These are phyloP conservation scores for Neurospora crassa DNA, from an alignment of 2,329 filamentous ascomycete genomes.

Conservation along the genomic window DNA sequence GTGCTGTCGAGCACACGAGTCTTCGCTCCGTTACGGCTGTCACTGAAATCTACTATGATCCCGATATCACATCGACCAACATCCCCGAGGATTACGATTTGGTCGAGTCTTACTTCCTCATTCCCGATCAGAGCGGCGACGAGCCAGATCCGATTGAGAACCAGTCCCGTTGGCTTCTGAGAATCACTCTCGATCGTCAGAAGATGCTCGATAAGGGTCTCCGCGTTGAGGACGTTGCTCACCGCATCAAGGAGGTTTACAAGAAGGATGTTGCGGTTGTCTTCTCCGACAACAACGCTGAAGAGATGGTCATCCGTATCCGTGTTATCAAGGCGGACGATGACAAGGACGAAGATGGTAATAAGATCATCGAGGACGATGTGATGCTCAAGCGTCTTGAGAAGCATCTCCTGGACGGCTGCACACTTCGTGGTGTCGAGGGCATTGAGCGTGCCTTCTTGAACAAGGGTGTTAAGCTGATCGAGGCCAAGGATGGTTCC, in stretches of 20 bases:
- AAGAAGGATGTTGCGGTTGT: constrained; percentile 79
- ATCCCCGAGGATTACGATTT: constrained; percentile 86
- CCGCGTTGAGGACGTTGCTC: constrained; percentile 81
- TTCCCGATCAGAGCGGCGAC: constrained; percentile 66
- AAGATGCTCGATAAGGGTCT: constrained; percentile 93
- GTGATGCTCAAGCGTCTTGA: constrained; percentile 88
- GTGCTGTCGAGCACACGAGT: constrained; percentile 87
- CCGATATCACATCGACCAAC: constrained; percentile 73
- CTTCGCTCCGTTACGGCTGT: constrained; percentile 82
- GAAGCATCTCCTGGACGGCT: constrained; percentile 79
- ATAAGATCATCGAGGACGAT: constrained; percentile 65
- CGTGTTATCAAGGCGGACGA: constrained; percentile 65
- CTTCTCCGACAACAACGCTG: constrained; percentile 96
- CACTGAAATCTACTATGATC: constrained; percentile 97
- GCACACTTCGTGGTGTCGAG: constrained; percentile 82
- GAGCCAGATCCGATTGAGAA: constrained; percentile 49
- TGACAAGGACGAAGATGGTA: constrained; percentile 60
- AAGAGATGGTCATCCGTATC: constrained; percentile 88
- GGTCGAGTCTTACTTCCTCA: constrained; percentile 93
- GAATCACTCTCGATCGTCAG: constrained; percentile 85
- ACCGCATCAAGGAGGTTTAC: constrained; percentile 83
- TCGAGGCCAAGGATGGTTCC: constrained; percentile 59
- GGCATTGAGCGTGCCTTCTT: constrained; percentile 90
- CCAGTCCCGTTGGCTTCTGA: constrained; percentile 91
- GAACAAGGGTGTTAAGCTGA: constrained; percentile 65